A percentile compares a stretch with the other conserved stretches of the same genome.
Evolutionary conservation across 345 rosid genomes (phyloP).

Genomic region (Acer negundo): DNA sequence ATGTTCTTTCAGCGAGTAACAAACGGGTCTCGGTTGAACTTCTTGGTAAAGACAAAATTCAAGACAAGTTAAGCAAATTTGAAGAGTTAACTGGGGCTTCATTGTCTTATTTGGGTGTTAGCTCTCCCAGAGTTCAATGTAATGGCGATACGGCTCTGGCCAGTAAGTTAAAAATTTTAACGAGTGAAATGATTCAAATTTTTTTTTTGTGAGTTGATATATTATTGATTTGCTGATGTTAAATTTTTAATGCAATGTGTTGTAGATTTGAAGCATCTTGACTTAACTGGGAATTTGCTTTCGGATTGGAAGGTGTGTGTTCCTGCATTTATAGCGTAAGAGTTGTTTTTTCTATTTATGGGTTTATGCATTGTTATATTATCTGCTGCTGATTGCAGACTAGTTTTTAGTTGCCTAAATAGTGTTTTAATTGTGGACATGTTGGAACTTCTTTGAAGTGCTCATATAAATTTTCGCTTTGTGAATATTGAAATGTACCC

Average conservation of each 20-base stretch:
- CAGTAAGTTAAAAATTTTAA: conserved; percentile 43
- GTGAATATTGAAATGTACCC: neutral
- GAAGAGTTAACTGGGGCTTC: conserved; percentile 78
- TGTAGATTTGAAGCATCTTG: conserved; percentile 78
- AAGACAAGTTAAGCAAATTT: conserved; percentile 73
- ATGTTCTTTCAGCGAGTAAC: conserved; percentile 81
- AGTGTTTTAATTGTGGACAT: neutral
- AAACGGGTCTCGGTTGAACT: conserved; percentile 73
- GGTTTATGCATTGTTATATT: neutral
- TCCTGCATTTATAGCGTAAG: conserved; percentile 10
- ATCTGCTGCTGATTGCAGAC: neutral
- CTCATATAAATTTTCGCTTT: neutral
- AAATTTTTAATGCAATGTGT: conserved; percentile 20
- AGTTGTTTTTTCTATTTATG: neutral
- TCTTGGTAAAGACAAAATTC: conserved; percentile 75
- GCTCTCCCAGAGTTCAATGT: conserved; percentile 57
- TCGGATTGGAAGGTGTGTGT: conserved; percentile 77
- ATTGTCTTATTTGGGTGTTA: conserved; percentile 73
- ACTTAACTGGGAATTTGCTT: conserved; percentile 91
- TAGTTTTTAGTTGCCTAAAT: neutral
- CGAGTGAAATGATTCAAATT: neutral
- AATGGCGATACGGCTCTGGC: conserved; percentile 49
- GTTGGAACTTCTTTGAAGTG: neutral
- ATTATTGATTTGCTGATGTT: neutral
- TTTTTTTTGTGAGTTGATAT: neutral